Conservation (phyloP, 768 basidiomycete species). For the Cubamyces sp. region DNA sequence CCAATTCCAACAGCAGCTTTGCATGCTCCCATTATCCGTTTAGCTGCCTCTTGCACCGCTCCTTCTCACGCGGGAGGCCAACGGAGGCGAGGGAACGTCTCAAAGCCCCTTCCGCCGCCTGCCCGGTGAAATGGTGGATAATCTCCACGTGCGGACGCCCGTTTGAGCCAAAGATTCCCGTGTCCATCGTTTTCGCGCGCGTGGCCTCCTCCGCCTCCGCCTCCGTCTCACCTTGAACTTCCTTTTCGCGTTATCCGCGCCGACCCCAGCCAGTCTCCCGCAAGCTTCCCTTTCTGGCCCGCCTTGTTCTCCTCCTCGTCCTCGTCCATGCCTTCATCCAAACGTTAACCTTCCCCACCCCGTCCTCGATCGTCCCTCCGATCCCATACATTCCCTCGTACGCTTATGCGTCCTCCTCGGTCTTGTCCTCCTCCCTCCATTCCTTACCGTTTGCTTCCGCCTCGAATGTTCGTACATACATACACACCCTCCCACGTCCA, state of each 20-base stretch:
- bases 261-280: neutral
- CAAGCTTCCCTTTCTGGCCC: neutral
- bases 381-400: conserved; percentile 20
- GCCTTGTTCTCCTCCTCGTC: neutral
- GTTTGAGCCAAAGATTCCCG: conserved; percentile 3
- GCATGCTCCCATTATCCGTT: too few species aligned
- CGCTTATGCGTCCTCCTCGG: neutral
- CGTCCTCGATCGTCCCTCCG: conserved; percentile 14
- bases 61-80: neutral
- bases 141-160: conserved; percentile 4
- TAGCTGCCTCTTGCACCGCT: neutral
- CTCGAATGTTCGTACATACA: neutral
- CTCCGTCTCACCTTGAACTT: neutral
- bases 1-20: too few species aligned
- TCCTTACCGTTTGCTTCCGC: neutral
- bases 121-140: conserved; percentile 5
- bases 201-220: neutral
- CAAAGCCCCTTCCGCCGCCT: neutral
- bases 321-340: neutral
- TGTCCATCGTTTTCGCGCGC: neutral
- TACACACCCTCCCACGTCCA: too few species aligned
- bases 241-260: neutral
- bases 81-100: neutral
- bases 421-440: conserved; percentile 2
- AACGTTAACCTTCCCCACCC: conserved; percentile 14